Evolutionary conservation across 352 stramenopile species (phyloP), one percentile per base, ranked within the genome.

Genomic region (Thraustochytrium aureum): DNA sequence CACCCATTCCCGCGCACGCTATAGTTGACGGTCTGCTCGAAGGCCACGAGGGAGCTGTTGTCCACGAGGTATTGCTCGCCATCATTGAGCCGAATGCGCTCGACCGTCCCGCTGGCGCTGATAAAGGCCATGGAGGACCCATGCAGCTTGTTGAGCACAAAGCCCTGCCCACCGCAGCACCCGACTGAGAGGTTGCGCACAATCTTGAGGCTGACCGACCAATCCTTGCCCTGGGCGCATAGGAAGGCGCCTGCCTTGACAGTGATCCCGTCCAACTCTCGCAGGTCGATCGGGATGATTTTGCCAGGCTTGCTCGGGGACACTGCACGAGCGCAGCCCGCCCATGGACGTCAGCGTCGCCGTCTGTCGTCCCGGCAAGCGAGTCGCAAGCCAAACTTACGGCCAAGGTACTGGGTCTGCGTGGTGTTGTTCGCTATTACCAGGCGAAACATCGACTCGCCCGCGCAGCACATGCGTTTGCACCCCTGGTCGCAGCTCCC

Each of bases 131-230:
- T 75, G 39, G 42, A 41, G 37, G 26, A 20, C n/a, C 66, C 66
- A 32, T 75, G 66, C 10, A 75, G 66, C 52, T 75, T 45, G 52
- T 75, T 75, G 47, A 75, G 54, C 26, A 75, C 1, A 32, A 75
- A 74, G 37, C 66, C 66, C 37, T 75, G 66, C 3, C 66, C 66
- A 37, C 47, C 66, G 52, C 66, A 75, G 52, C 7, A 22, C 22
- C 47, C 66, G 2, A 45, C 37, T 22, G 47, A 41, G 12, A 45
- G 26, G 41, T 75, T 75, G 37, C 65, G 33, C 1, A 65, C 66
- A 42, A 74, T 35, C 2, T 43, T 38, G 47, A 75, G 45, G 5
- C 66, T 22, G 20, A 75, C 32, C 26, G 12, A 22, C 66, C 66
- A 75, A 43, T 75, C 52, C 26, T 22, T 75, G 37, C 66, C 66